Evolutionary conservation across 495 filamentous ascomycete genomes (phyloP).

Genomic region (Penicillium daleae): DNA sequence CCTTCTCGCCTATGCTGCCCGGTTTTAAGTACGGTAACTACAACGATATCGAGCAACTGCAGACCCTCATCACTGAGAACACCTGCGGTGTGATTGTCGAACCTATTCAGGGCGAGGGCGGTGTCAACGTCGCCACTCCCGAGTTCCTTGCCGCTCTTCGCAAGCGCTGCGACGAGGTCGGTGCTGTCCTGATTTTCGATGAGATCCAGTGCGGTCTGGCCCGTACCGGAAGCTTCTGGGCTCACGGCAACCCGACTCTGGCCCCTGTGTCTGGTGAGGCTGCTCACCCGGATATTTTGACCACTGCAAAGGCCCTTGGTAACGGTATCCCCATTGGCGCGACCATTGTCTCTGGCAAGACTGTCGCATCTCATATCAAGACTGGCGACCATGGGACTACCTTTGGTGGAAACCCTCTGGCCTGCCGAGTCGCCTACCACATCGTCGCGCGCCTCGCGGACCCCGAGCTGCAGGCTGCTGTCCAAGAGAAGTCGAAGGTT

Average conservation of each 20-base stretch:
- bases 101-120: conserved; percentile 97
- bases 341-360: conserved; percentile 73
- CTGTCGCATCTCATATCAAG: conserved; percentile 80
- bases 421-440: conserved; percentile 79
- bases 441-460: conserved; percentile 75
- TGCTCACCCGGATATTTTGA: conserved; percentile 92
- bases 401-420: conserved; percentile 94
- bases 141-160: conserved; percentile 81
- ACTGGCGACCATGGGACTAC: conserved; percentile 96
- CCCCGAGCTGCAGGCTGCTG: conserved; percentile 62
- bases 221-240: conserved; percentile 88
- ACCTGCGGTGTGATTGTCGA: conserved; percentile 97
- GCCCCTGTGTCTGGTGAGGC: conserved; percentile 50
- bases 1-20: conserved; percentile 93
- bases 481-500: conserved; percentile 64
- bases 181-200: conserved; percentile 88
- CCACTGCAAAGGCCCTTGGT: conserved; percentile 91
- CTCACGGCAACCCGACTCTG: conserved; percentile 69
- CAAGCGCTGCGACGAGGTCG: conserved; percentile 80
- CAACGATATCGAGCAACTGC: conserved; percentile 75
- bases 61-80: conserved; percentile 73
- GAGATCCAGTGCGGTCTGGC: conserved; percentile 95
- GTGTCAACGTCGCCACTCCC: conserved; percentile 79
- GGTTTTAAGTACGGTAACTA: conserved; percentile 86
- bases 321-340: conserved; percentile 97